Evolutionary conservation across 441 rosid species (phyloP).

Genomic region (Erodium texanum): DNA sequence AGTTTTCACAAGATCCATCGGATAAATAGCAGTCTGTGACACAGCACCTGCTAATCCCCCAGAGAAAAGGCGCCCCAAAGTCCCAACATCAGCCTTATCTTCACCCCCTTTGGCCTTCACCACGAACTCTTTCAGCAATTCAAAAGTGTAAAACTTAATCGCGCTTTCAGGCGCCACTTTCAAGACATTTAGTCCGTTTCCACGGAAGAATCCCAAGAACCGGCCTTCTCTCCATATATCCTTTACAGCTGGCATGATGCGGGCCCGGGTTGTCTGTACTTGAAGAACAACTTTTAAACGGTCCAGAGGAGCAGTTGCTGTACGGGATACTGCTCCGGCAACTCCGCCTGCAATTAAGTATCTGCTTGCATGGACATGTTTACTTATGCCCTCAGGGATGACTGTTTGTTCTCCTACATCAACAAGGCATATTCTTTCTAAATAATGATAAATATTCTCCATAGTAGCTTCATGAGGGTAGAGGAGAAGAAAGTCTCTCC

Average conservation of each 20-base stretch:
- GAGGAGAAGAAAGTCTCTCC: slow-evolving; percentile 92
- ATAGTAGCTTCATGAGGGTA: slow-evolving; percentile 90
- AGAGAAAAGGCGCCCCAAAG: slow-evolving; percentile 37
- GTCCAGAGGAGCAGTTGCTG: slow-evolving; percentile 92
- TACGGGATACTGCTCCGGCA: slow-evolving; percentile 93
- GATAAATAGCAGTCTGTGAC: slow-evolving; percentile 53
- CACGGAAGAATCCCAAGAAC: slow-evolving; percentile 70
- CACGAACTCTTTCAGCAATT: slow-evolving; percentile 37
- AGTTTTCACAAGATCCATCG: slow-evolving; percentile 59
- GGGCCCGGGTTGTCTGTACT: slow-evolving; percentile 60
- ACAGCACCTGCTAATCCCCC: slow-evolving; percentile 66
- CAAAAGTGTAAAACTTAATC: slow-evolving; percentile 54
- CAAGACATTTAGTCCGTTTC: slow-evolving; percentile 85
- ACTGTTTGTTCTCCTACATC: slow-evolving; percentile 95
- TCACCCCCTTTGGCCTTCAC: slow-evolving; percentile 28
- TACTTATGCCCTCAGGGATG: slow-evolving; percentile 87
- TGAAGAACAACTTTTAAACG: slow-evolving; percentile 78
- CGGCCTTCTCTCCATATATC: slow-evolving; percentile 71
- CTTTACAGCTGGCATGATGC: slow-evolving; percentile 48
- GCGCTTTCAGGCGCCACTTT: slow-evolving; percentile 99
- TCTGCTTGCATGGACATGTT: slow-evolving; percentile 64
- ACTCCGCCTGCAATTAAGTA: slow-evolving; percentile 84
- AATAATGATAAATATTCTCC: slow-evolving; percentile 78
- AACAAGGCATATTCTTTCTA: slow-evolving; percentile 84
- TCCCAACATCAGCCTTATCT: slow-evolving; percentile 33